Percentiles rank a stretch among this genome's conserved stretches.
phyloP scores from a whole-genome alignment of 768 basidiomycete genomes.

The Tremella mesenterica region DNA sequence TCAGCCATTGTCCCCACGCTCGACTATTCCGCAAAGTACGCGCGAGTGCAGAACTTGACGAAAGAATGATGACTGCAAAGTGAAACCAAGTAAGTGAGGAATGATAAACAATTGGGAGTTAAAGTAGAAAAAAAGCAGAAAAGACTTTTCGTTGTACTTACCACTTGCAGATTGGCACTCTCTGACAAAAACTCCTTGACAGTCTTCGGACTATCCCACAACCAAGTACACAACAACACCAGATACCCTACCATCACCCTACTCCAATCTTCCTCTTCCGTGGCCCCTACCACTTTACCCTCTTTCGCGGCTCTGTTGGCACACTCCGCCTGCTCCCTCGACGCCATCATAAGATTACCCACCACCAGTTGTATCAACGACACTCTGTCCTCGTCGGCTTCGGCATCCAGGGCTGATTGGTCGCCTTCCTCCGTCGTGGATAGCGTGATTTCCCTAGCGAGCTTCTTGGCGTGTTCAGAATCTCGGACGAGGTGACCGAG shows the following conservation, averaged over 20 bases:
- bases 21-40: neutral
- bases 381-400: constrained; percentile 52
- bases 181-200: constrained; percentile 79
- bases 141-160: constrained; percentile 49
- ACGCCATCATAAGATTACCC: constrained; percentile 80
- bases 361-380: constrained; percentile 72
- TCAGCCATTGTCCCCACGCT: constrained; percentile 16
- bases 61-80: neutral
- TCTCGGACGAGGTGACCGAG: constrained; percentile 45
- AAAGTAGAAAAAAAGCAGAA: too few species aligned
- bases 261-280: constrained; percentile 81
- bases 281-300: constrained; percentile 45
- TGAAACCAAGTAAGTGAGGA: neutral
- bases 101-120: neutral
- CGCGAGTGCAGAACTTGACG: too few species aligned
- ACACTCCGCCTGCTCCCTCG: constrained; percentile 54
- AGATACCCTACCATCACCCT: constrained; percentile 78
- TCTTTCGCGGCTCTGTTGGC: constrained; percentile 55
- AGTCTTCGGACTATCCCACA: constrained; percentile 88
- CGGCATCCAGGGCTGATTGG: constrained; percentile 44
- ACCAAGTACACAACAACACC: constrained; percentile 75
- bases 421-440: constrained; percentile 29
- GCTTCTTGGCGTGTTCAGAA: constrained; percentile 47
- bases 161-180: constrained; percentile 80
- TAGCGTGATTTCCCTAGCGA: constrained; percentile 46